phyloP scores from a whole-genome alignment of 495 filamentous ascomycete species.

The Aspergillus biplanus region DNA sequence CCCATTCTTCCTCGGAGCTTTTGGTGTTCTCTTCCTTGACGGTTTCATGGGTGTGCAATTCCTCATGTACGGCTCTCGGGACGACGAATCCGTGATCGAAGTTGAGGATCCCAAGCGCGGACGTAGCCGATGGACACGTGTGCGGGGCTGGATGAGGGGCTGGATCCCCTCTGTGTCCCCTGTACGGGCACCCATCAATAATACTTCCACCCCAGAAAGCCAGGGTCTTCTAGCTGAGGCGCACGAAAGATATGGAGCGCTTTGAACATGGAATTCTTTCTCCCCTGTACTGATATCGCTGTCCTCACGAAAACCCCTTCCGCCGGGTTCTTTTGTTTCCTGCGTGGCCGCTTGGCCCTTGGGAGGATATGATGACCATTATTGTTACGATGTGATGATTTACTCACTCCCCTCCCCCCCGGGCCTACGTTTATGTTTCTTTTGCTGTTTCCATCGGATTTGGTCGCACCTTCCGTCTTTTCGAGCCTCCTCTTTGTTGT shows the following conservation, averaged over 20 bases:
- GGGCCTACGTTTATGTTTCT: not conserved
- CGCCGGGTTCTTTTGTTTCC: not conserved
- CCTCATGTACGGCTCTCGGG: slow-evolving; percentile 56
- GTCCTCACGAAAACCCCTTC: slow-evolving; percentile 3
- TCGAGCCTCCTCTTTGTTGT: not conserved
- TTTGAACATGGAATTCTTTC: slow-evolving; percentile 23
- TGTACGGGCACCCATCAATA: slow-evolving; percentile 16
- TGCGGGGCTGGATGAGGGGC: slow-evolving; percentile 70
- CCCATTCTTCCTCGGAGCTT: slow-evolving; percentile 76
- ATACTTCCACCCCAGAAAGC: slow-evolving; percentile 28
- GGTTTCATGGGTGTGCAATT: slow-evolving; percentile 70
- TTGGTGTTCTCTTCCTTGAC: slow-evolving; percentile 69
- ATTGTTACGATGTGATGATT: slow-evolving; percentile 16
- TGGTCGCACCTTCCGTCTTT: too few relatives aligned
- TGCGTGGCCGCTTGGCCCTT: too few relatives aligned
- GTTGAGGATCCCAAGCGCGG: slow-evolving; percentile 43
- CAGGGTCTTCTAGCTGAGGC: slow-evolving; percentile 40
- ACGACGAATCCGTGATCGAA: slow-evolving; percentile 35
- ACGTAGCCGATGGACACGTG: slow-evolving; percentile 55
- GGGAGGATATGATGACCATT: not conserved
- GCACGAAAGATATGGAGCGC: slow-evolving; percentile 40
- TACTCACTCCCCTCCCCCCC: not conserved
- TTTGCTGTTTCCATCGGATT: too few relatives aligned
- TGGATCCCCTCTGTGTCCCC: slow-evolving; percentile 60
- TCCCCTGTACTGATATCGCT: slow-evolving; percentile 8